Base-by-base conservation (phyloP, 83 land plant species). In the Picea engelmannii region DNA sequence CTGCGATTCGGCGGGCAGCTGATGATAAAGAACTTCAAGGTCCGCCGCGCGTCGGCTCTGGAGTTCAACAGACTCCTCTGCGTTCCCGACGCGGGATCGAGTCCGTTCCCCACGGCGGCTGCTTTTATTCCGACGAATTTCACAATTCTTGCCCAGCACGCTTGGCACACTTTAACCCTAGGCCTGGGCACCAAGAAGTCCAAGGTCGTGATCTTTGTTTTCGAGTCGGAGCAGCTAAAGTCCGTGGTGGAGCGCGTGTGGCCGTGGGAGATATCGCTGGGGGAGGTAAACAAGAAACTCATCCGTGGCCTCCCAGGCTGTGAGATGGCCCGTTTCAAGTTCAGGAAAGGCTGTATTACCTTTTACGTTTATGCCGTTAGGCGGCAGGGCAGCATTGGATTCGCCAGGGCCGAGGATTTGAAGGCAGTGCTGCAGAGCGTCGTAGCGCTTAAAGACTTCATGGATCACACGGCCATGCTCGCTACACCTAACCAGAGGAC, bases 101-200 rank as follows among this genome's bases (percentile, higher is more conserved):
- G 60, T 47, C 90, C 89, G 0, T 86, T 92, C 42, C 85, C 93
- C 12, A 90, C 95, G 59, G 82, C 91, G 25, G 78, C 84, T 25
- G 82, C 92, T 21, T 92, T 79, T 81, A 44, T 92, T 47, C 95
- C 95, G 10, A 92, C 95, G 66, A 92, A 92, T 84, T 92, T 92
- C 93, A 88, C 95, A 40, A 90, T 92, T 64, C 79, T 92, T 0
- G 95, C 95, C 1, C 95, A 92, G 84, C 95, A 90, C 44, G 95
- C 95, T 0, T 90, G 89, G 91, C 92, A 89, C 78, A 92, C 93
- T 1, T 85, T 92, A 40, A 92, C 95, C 2, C 89, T 92, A 4
- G 95, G 95, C 58, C 89, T 92, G 25, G 95, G 95, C 65, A 92
- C 95, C 52, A 92, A 89, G 73, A 92, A 92, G 38, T 92, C 95